Conservation (phyloP, 164 flowering plant species). For the Annona cherimola region DNA sequence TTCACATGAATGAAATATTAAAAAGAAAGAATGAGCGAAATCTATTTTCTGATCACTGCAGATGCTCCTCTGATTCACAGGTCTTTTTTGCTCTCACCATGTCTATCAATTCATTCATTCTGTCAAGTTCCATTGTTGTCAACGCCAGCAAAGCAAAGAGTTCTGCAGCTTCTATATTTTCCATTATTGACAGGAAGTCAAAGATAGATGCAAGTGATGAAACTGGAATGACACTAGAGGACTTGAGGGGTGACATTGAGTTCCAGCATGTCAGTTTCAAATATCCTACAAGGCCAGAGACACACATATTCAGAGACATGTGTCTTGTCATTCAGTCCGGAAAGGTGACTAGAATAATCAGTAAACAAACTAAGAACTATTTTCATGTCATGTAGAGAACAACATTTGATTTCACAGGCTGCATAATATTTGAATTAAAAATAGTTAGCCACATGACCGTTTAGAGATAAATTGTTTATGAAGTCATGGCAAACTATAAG, state of each 20-base stretch:
- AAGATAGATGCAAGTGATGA: conserved; percentile 40
- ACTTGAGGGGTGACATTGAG: conserved; percentile 43
- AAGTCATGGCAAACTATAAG: too few relatives aligned
- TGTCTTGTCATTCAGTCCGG: conserved; percentile 33
- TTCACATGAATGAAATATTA: too few relatives aligned
- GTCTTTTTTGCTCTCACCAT: conserved; percentile 44
- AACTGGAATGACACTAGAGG: conserved; percentile 32
- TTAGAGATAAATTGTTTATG: too few relatives aligned
- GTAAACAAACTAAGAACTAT: too few relatives aligned
- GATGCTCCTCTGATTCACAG: conserved; percentile 20
- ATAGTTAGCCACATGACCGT: too few relatives aligned
- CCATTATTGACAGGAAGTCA: conserved; percentile 39
- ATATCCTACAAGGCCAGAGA: conserved; percentile 48
- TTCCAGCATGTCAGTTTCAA: conserved; percentile 41
- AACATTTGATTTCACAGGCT: too few relatives aligned
- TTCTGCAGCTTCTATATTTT: conserved; percentile 39
- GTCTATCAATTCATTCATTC: conserved; percentile 37
- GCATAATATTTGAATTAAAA: too few relatives aligned
- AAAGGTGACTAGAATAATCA: conserved; percentile 30
- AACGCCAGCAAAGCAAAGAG: conserved; percentile 36
- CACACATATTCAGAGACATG: conserved; percentile 38
- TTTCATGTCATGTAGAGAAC: too few relatives aligned
- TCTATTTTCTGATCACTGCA: too few relatives aligned
- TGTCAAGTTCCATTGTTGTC: conserved; percentile 31
- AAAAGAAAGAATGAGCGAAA: too few relatives aligned